Conservation (phyloP, 768 basidiomycete species). For the Lactarius evosmus region DNA sequence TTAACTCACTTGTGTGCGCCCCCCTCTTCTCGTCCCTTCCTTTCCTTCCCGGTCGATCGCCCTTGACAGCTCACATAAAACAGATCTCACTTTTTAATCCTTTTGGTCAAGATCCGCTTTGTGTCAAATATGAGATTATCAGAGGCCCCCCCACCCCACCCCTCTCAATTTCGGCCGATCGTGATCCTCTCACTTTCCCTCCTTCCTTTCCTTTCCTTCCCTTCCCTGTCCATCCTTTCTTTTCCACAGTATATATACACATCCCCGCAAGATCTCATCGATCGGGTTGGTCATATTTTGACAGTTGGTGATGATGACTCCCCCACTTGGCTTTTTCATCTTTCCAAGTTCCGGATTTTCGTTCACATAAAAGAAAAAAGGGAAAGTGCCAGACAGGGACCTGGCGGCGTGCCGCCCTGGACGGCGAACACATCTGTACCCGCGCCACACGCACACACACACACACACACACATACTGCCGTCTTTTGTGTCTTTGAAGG, state of each 20-base stretch:
- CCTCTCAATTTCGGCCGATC: neutral
- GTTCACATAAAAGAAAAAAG: neutral
- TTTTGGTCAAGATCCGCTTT: neutral
- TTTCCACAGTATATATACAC: neutral
- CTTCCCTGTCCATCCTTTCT: neutral
- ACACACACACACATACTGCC: no score
- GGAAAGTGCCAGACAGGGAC: neutral
- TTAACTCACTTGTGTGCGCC: neutral
- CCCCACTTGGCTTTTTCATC: neutral
- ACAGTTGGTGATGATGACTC: no score
- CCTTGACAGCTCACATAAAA: neutral
- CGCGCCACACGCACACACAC: neutral
- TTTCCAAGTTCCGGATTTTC: neutral
- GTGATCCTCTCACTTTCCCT: neutral
- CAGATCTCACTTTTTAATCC: neutral
- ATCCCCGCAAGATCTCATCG: neutral
- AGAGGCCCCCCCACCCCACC: no score
- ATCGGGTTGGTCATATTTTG: neutral
- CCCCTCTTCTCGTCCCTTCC: neutral
- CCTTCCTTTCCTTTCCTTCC: neutral
- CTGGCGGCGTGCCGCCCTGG: neutral
- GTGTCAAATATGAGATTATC: neutral
- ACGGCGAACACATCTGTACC: neutral
- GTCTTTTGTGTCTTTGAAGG: neutral
- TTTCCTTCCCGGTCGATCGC: neutral